Conservation (phyloP, 257 asterid genomes). For the Knoxia roxburghii region DNA sequence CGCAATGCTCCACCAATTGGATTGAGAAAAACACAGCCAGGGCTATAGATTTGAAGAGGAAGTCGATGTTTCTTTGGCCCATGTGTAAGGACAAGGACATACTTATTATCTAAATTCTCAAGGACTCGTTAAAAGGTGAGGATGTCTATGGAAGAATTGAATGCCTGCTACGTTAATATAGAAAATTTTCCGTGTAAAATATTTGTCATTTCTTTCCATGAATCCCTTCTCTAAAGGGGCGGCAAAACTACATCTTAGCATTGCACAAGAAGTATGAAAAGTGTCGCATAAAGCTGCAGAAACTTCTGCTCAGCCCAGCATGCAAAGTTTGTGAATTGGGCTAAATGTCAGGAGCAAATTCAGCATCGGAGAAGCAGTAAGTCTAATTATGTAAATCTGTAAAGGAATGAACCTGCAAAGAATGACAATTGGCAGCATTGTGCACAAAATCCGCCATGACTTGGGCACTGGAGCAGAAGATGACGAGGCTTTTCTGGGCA, state of each 20-base stretch:
- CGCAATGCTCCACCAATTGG: neutral
- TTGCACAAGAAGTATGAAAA: neutral
- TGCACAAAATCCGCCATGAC: neutral
- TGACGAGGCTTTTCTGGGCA: neutral
- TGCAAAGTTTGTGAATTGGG: conserved; percentile 4
- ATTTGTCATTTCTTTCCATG: neutral
- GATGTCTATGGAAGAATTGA: neutral
- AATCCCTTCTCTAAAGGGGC: neutral
- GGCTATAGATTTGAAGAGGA: conserved; percentile 17
- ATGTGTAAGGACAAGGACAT: neutral
- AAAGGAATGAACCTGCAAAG: neutral
- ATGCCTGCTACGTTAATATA: no score
- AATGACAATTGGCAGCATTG: neutral
- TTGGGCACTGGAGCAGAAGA: neutral
- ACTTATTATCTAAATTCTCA: no score
- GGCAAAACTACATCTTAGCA: neutral
- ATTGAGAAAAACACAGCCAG: conserved; percentile 12
- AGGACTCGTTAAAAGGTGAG: neutral
- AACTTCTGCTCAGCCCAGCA: neutral
- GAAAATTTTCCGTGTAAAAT: neutral
- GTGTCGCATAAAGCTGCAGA: conserved; percentile 5
- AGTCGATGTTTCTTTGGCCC: conserved; percentile 19
- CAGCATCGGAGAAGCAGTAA: neutral
- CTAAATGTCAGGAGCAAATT: neutral
- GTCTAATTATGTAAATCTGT: neutral